Evolutionary conservation across 495 filamentous ascomycete species (phyloP), one percentile per base, ranked within the genome.

Genomic region (Penicillium soppii): DNA sequence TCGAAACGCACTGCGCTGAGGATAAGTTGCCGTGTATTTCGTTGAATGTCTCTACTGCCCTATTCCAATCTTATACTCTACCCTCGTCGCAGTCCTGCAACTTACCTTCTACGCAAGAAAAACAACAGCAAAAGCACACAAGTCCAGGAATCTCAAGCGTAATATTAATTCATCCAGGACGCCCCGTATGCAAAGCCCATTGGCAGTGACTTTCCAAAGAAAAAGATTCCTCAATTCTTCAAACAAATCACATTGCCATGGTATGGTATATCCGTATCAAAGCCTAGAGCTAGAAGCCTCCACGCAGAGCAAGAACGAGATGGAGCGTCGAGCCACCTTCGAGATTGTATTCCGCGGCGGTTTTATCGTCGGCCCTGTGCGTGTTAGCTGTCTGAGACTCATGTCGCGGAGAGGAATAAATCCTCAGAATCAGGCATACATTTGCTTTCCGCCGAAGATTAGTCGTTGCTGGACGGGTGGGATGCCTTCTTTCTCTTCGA

Each of bases 401-500:
- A 2, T 33, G 16, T 26, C 17, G 12, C 5, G 8, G 3, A 16
- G 17, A 50, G 6, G 5, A 12, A 12, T 17, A 21, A 4, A 10
- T 7, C 6, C 4, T 15, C 10, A 44, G 15, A 4, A 20, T 37
- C 9, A 15, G 27, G 70, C 83, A 43, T 76, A 97, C 94, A 98
- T 96, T 65, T 98, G 94, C 73, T 98, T 98, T 54, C 94, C 94
- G 37, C 91, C 91, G 62, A 83, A 97, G 65, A 98, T 98, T 43
- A 98, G 74, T 29, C 95, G 85, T 75, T 98, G 94, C 70, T 98
- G 94, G 20, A 95, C 92, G 15, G 94, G 94, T 23, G 94, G 94
- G 65, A 98, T 97, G 21, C 94, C 94, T 69, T 97, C 95, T 67
- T 96, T 96, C 74, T 97, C 94, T 69, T 98, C 94, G 29, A 98